phyloP scores from a whole-genome alignment of 2,329 filamentous ascomycete species.

The Pyrenochaeta sp. region DNA sequence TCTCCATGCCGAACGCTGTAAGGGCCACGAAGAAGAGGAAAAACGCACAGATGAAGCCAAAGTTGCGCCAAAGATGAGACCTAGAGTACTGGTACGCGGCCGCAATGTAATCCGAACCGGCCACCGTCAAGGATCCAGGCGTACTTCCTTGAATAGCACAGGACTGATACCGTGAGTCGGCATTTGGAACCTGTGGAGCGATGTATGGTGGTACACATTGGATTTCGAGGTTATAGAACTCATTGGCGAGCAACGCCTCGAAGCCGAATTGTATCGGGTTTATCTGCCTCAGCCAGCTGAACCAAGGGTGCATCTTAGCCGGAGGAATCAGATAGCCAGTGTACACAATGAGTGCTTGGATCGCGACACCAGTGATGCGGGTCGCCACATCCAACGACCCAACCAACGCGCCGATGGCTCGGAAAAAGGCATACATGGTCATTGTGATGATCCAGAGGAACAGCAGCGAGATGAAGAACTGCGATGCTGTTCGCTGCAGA shows the following conservation, averaged over 20 bases:
- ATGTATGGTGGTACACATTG: conserved; percentile 63
- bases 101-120: conserved; percentile 64
- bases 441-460: conserved; percentile 66
- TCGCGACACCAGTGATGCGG: conserved; percentile 50
- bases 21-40: conserved; percentile 59
- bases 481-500: conserved; percentile 62
- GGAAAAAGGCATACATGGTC: conserved; percentile 54
- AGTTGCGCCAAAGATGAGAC: conserved; percentile 67
- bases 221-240: conserved; percentile 68
- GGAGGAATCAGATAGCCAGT: conserved; percentile 51
- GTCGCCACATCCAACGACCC: conserved; percentile 48
- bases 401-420: conserved; percentile 46
- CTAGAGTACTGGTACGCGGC: conserved; percentile 63
- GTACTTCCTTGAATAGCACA: conserved; percentile 66
- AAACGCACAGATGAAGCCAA: conserved; percentile 61
- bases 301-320: conserved; percentile 51
- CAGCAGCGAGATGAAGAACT: conserved; percentile 68
- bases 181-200: conserved; percentile 61
- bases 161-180: conserved; percentile 60
- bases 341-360: conserved; percentile 50
- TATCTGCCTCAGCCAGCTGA: conserved; percentile 51
- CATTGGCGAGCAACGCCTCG: conserved; percentile 72
- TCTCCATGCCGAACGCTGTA: conserved; percentile 54
- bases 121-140: conserved; percentile 61
- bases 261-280: conserved; percentile 73